Evolutionary conservation across 179 eudicot genomes (phyloP).

Genomic region (Pouteria campechiana): DNA sequence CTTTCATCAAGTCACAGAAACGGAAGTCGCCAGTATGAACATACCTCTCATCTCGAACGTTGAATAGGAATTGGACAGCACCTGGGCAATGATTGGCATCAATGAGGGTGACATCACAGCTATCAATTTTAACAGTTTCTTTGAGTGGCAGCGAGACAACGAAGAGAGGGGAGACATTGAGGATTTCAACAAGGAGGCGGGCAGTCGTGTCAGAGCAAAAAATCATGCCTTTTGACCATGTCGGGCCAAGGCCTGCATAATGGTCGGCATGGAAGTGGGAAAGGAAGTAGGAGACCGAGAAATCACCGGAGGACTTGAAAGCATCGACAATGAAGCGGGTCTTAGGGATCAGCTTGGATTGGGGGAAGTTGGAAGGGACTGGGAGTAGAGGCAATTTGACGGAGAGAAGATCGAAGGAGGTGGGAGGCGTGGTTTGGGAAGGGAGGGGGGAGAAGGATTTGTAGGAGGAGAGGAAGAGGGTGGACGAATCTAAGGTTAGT

Average conservation of each 20-base stretch:
- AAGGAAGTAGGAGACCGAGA: slow-evolving; percentile 74
- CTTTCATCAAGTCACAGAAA: slow-evolving; percentile 44
- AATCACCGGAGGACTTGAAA: slow-evolving; percentile 52
- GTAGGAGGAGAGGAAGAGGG: slow-evolving; percentile 33
- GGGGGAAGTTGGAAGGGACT: slow-evolving; percentile 52
- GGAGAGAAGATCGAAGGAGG: slow-evolving; percentile 12
- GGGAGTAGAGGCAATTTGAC: slow-evolving; percentile 23
- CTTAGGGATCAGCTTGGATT: slow-evolving; percentile 60
- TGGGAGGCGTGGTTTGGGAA: slow-evolving; percentile 10
- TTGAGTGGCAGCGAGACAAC: slow-evolving; percentile 37
- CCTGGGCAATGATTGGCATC: slow-evolving; percentile 98
- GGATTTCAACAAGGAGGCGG: slow-evolving; percentile 36
- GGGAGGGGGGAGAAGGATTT: slow-evolving; percentile 11
- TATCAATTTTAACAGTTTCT: slow-evolving; percentile 41
- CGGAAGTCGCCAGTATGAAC: slow-evolving; percentile 98
- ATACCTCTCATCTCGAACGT: slow-evolving; percentile 44
- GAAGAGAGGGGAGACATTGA: slow-evolving; percentile 26
- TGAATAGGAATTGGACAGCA: slow-evolving; percentile 78
- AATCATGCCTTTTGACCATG: slow-evolving; percentile 63
- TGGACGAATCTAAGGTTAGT: slow-evolving; percentile 42
- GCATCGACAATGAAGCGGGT: slow-evolving; percentile 80
- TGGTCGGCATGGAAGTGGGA: slow-evolving; percentile 97
- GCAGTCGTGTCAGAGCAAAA: slow-evolving; percentile 63
- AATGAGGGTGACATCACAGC: slow-evolving; percentile 48
- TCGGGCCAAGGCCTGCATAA: slow-evolving; percentile 57